Evolutionary conservation across 371 early-diverging fungal genomes (phyloP), one percentile per base, ranked within the genome.

Genomic region (Funneliformis caledonium): DNA sequence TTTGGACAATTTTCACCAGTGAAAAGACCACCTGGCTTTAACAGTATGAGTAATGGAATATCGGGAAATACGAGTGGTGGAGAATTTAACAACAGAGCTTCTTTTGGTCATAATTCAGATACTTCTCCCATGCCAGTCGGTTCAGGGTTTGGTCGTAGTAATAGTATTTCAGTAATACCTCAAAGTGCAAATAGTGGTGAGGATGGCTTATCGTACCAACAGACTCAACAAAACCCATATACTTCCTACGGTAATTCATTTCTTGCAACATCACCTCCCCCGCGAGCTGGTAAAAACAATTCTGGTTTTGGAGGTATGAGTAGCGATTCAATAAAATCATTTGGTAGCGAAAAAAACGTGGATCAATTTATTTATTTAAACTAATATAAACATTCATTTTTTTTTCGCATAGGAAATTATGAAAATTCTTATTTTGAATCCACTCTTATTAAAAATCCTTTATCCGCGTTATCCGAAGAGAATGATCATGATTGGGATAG

Each of bases 131-230:
- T 64, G 0, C 26, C 43, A 22, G 45, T 60, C 31, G n/a, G 42
- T 47, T 33, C 64, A 33, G 61, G 64, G 16, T 64, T 8, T 76
- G 31, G 31, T 42, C 61, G 77, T 42, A 76, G 64, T 64, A 76
- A 76, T 64, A 76, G 77, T 64, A 76, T 76, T 22, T 64, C 77
- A n/a, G 77, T 76, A 33, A 76, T 76, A 45, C 77, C 77, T 22
- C 77, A 76, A 62, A 76, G 65, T 61, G 4, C 56, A 7, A 69
- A 69, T 68, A 31, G 16, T 61, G 67, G 31, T 37, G 78, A 78
- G 5, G 69, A 78, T n/a, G 59, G 76, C 45, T 45, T 72, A 72
- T 4, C 72, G 3, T 50, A 50, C 37, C 50, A 72, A 9, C 68
- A 68, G 11, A 33, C 68, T 37, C 68, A 67, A 37, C 68, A 70